Evolutionary conservation across 2,329 filamentous ascomycete species (phyloP), one percentile per base, ranked within the genome.

Genomic region (Neonectria punicea): DNA sequence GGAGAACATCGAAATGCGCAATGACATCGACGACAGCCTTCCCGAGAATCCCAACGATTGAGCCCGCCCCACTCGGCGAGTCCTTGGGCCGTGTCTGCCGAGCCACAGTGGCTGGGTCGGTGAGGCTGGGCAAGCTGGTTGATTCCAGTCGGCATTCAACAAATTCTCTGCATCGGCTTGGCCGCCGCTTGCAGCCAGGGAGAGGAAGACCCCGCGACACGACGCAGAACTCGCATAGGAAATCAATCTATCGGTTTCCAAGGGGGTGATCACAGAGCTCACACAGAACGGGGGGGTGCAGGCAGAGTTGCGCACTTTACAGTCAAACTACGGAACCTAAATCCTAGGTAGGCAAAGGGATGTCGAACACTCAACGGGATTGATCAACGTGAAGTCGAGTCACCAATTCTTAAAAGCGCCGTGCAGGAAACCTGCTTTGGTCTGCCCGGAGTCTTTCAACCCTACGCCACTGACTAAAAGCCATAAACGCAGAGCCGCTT

Each of bases 351-450:
- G 16, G 41, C 34, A 60, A 46, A 28, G 54, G 70, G 46, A 86
- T 87, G 85, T 88, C 84, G 86, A 84, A 79, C 83, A 83, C 86
- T 87, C 85, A 88, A 89, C 87, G 87, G 87, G 86, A 89, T 84
- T 84, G 86, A 82, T 82, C 81, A 85, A 87, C 81, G 79, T 80
- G 63, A 72, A 75, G 78, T 81, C 83, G 84, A 86, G 81, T 86
- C 84, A 80, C 83, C 86, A 88, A 88, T 89, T 89, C 86, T 89
- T 88, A 80, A 79, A 87, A 88, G 86, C 85, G 81, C 84, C 86
- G 83, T 75, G 75, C 79, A 75, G 74, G 72, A 72, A 70, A 74
- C 75, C 74, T 74, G 74, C 76, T 79, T 84, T 83, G 66, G 77
- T 89, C 84, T 89, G 77, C 86, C 87, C 86, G 82, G 68, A 83